Evolutionary conservation across 2,329 filamentous ascomycete species (phyloP).

Genomic region (Ceratocystis cubensis): DNA sequence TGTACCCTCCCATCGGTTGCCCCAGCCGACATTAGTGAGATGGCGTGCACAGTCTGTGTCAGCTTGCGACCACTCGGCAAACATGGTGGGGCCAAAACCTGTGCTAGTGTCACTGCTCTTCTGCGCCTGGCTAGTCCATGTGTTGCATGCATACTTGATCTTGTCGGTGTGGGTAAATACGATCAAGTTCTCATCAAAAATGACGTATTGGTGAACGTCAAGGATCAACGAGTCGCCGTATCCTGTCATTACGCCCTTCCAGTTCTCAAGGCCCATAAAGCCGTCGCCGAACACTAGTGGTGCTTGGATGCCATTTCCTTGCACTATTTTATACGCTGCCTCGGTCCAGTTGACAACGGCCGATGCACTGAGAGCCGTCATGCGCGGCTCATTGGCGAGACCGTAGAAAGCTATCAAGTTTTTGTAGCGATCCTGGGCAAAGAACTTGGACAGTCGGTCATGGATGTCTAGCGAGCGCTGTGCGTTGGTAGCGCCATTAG

Average conservation of each 20-base stretch:
- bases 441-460: conserved; percentile 77
- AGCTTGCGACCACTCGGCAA: conserved; percentile 94
- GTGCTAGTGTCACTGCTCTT: conserved; percentile 58
- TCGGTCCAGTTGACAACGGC: conserved; percentile 70
- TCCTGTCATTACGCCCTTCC: conserved; percentile 69
- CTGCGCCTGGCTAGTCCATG: conserved; percentile 70
- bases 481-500: conserved; percentile 63
- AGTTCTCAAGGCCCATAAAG: conserved; percentile 81
- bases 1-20: conserved; percentile 85
- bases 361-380: conserved; percentile 55
- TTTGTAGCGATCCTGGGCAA: conserved; percentile 82
- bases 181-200: conserved; percentile 87
- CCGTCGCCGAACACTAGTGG: conserved; percentile 82
- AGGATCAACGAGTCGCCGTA: conserved; percentile 59
- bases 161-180: conserved; percentile 70
- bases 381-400: conserved; percentile 84
- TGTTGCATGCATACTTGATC: conserved; percentile 72
- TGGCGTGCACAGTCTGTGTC: conserved; percentile 85
- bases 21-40: conserved; percentile 80
- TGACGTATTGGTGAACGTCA: conserved; percentile 98
- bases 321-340: conserved; percentile 58
- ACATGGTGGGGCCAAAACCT: conserved; percentile 85
- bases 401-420: conserved; percentile 90
- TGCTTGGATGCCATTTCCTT: conserved; percentile 60
- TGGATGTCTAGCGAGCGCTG: conserved; percentile 79